Base-by-base conservation (phyloP, 768 basidiomycete species). In the Xerocomellus intermedius region DNA sequence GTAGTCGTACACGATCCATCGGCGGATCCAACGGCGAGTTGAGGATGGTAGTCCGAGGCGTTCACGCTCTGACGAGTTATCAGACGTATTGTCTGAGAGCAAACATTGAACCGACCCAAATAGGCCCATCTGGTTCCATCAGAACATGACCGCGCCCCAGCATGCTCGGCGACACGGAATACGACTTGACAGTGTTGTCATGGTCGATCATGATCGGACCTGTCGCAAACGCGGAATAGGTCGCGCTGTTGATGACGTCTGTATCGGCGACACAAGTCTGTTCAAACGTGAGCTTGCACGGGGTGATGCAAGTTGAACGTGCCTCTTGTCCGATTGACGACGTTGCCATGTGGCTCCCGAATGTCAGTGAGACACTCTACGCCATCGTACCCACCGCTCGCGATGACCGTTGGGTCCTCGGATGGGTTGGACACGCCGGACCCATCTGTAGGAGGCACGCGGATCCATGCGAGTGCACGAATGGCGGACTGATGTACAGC, bases 41-140 rank as follows among this genome's bases (percentile, higher is more conserved):
- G 91, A 6, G 93, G 86, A 63, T 98, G 96, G 64, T 86, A 88
- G 43, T 96, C 89, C 0, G 94, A 96, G 1, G 84, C 77, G 52
- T 79, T 75, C 26, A 94, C 69, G 52, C 79, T 82, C 94, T 95
- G 17, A 16, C 16, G 4, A 46, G 4, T 26, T 8, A 41, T 55
- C 44, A 43, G n/a, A 28, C 12, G 1, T 7, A 7, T 14, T 21
- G 17, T 21, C 10, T 17, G 5, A 28, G 5, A 37, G 12, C 10
- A 32, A 33, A 39, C n/a, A 48, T 8, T 1, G 19, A n/a, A 73
- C 83, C 21, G 58, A 94, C 94, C 92, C 90, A 93, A 54, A 90
- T 79, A 10, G 92, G 86, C 0, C 93, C 94, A 16, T 82, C 77
- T 0, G 89, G 86, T 57, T 91, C 87, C 56, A 89, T 71, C 37